These are phyloP conservation scores for Corrigiola litoralis DNA, from an alignment of 179 eudicot genomes.

Conservation along the genomic window DNA sequence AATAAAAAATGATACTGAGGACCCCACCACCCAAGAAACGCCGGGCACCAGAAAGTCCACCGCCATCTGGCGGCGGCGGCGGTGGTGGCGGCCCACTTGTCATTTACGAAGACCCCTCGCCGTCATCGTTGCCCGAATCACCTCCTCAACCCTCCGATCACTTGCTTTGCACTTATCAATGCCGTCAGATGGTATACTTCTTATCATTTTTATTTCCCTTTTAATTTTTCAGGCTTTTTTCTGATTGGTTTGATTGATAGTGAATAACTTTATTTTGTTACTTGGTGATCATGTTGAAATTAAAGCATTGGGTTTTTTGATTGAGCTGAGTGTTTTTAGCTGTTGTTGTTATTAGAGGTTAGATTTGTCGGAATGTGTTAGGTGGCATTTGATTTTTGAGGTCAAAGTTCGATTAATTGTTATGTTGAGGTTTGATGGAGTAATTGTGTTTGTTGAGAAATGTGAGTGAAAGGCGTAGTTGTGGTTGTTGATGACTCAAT, in stretches of 20 bases:
- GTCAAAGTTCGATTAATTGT: too few relatives aligned
- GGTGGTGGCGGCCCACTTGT: slow-evolving; percentile 38
- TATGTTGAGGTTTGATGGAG: too few relatives aligned
- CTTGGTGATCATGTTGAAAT: not conserved
- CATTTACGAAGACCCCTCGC: slow-evolving; percentile 63
- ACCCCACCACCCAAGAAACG: slow-evolving; percentile 72
- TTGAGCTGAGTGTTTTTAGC: too few relatives aligned
- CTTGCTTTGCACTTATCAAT: slow-evolving; percentile 86
- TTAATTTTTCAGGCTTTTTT: not conserved
- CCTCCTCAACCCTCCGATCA: slow-evolving; percentile 55
- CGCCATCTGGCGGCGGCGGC: slow-evolving; percentile 27
- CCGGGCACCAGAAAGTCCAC: slow-evolving; percentile 41
- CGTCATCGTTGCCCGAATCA: slow-evolving; percentile 26
- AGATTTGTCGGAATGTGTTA: too few relatives aligned
- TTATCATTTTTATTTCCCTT: not conserved
- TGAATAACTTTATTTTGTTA: not conserved
- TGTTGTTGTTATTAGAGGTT: not conserved
- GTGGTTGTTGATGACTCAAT: too few relatives aligned
- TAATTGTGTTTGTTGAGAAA: too few relatives aligned
- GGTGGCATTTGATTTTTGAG: too few relatives aligned
- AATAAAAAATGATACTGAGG: slow-evolving; percentile 52
- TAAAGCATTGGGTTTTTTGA: not conserved
- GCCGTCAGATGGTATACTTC: slow-evolving; percentile 77
- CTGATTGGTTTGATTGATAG: not conserved
- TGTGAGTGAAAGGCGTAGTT: too few relatives aligned